Evolutionary conservation across 129 eudicot species (phyloP).

Genomic region (Flaveria bidentis): DNA sequence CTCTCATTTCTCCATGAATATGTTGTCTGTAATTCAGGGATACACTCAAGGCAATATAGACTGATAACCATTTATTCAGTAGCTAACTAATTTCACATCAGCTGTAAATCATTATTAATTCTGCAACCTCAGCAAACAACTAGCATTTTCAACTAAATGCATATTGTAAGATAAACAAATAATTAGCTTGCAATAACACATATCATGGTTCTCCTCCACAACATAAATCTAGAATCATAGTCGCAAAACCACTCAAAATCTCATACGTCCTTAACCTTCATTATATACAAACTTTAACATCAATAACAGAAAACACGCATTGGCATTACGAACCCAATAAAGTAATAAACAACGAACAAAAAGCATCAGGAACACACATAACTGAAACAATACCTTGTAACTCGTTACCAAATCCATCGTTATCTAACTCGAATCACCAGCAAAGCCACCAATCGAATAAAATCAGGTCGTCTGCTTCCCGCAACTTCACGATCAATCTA

Average conservation of each 20-base stretch:
- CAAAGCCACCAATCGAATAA: slow-evolving; percentile 27
- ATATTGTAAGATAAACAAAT: not conserved
- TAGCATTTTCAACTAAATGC: not conserved
- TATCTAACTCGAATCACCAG: not conserved
- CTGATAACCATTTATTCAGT: not conserved
- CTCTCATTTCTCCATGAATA: no score
- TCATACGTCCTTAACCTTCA: not conserved
- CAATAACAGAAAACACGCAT: slow-evolving; percentile 11
- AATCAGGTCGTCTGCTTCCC: not conserved
- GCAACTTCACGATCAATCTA: slow-evolving; percentile 35
- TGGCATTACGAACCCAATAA: not conserved
- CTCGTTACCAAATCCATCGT: slow-evolving; percentile 78
- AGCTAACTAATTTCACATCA: not conserved
- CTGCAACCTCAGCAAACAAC: slow-evolving; percentile 5
- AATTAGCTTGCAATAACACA: not conserved
- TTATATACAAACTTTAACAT: not conserved
- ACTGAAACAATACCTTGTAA: slow-evolving; percentile 62
- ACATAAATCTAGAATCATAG: not conserved
- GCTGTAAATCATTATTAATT: not conserved
- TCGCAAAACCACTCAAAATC: not conserved
- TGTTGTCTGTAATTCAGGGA: no score
- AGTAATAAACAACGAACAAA: not conserved
- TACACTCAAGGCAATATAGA: not conserved
- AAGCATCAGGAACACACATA: not conserved
- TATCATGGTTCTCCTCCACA: not conserved